Base-by-base conservation (phyloP, 2,329 filamentous ascomycete species). In the Zasmidium citrigriseum region DNA sequence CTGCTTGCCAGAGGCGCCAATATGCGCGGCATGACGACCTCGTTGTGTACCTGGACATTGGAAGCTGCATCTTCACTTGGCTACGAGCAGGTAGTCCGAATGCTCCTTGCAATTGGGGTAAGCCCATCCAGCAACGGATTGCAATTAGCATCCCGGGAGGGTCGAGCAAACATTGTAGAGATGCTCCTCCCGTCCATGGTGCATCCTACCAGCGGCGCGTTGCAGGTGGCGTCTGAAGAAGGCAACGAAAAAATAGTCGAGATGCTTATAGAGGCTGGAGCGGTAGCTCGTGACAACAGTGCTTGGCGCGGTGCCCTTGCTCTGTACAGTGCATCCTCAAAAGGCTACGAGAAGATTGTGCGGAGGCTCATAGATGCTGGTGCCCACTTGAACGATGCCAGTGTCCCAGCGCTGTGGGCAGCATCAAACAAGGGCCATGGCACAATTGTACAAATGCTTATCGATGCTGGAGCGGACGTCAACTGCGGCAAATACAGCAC, bases 231-330 rank as follows among this genome's bases (percentile, higher is more conserved):
- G 20, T 50, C 47, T 11, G 4, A 1, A 20, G 14, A 22, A 12
- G 60, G 50, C 24, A 24, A 60, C 46, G 38, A 54, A 34, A 56
- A 57, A 34, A 22, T 62, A n/a, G 63, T 58, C 18, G 16, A 63
- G 61, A 22, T 66, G 25, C 58, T 67, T 16, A 29, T 66, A 14
- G n/a, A n/a, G n/a, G n/a, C n/a, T n/a, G n/a, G n/a, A n/a, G n/a
- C n/a, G n/a, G n/a, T n/a, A n/a, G n/a, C n/a, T n/a, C n/a, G n/a
- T n/a, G n/a, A n/a, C n/a, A n/a, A 34, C 27, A 7, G 14, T 7
- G 27, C 27, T 34, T 14, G 27, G 27, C 7, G 27, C 27, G 25
- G 55, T 44, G 27, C 46, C n/a, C 46, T 47, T 34, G 63, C 63
- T 7, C 56, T 66, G 5, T 49, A 60, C 14, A 50, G 54, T 21